Evolutionary conservation across 345 rosid genomes (phyloP), one percentile per base, ranked within the genome.

Genomic region (Rhodamnia argentea): DNA sequence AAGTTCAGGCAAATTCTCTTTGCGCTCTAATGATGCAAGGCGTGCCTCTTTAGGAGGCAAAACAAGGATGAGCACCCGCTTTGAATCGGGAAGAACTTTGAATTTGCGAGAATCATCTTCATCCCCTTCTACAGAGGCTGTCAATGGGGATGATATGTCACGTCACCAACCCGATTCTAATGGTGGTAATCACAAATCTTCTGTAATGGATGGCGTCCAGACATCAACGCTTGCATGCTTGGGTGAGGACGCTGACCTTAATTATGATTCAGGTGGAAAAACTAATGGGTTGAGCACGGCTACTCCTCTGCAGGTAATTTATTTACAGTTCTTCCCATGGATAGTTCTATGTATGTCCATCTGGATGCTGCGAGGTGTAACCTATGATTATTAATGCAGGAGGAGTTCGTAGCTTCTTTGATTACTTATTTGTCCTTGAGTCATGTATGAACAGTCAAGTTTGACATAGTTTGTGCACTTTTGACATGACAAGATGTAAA

Each of bases 231-330:
- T 87, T 60, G 32, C 91, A 57, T 42, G 52, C 85, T 85, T 86
- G 53, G 86, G 86, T 44, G 90, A 54, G 2, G 26, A 70, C 13
- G 20, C 81, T 3, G 13, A 37, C 81, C 47, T 60, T 53, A 87
- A 87, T 83, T 56, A 84, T 84, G 86, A 83, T 53, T 75, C 88
- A 42, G 88, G 85, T 56, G 87, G 86, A 52, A 87, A 78, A 84
- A 55, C 74, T 82, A 78, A 37, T 86, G 62, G 44, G 23, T 64
- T 85, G 22, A 23, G 40, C 81, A 9, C 70, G 29, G 84, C 6
- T 60, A 82, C 90, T 44, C 86, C 83, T 40, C 83, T 90, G 13
- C 90, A 91, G 95, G 93, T 94, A 29, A 44, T 55, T 83, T 87
- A 44, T 50, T 56, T 10, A 74, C 83, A 50, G 16, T 58, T 57